Evolutionary conservation across 495 filamentous ascomycete genomes (phyloP), one percentile per base, ranked within the genome.

Genomic region (Aspergillus sclerotiicarbonarius): DNA sequence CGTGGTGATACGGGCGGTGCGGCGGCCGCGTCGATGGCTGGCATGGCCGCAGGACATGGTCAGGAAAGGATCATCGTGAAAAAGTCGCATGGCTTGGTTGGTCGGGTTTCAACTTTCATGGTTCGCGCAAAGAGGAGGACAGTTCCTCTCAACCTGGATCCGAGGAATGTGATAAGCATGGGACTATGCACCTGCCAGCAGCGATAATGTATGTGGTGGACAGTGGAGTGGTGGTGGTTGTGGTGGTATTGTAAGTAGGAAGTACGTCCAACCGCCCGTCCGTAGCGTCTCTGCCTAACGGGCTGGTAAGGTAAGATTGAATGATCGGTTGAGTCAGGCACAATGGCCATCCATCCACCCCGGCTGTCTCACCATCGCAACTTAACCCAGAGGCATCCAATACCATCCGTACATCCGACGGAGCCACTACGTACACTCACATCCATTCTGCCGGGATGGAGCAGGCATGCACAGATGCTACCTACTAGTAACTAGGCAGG

Each of bases 1-100:
- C 67, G 68, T 71, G 67, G 47, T 25, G 43, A 53, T 61, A 58
- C 13, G 1, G 31, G 16, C 29, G 21, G 53, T 12, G 37, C 13
- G 37, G 37, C 37, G 12, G 45, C 25, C 45, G 33, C 33, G 8
- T 35, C 13, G 37, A 41, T 41, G 10, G 10, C 13, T 41, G 37
- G 37, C 10, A 41, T 41, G 37, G 33, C 33, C 13, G 33, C 25
- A 25, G 25, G 25, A 25, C 25, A 25, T 25, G 2, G 5, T 5
- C 25, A 25, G 25, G 25, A 25, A 25, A 25, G 25, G 33, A 35
- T 35, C 33, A 9, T 35, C 33, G 33, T 2, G 9, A 35, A 2
- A 35, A 35, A 35, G 33, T 13, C 33, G 33, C 33, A n/a, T 41
- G 37, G 37, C 37, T 41, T 41, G 37, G n/a, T 41, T 41, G 13